Conservation (phyloP, 768 basidiomycete genomes). For the Ephemerocybe angulata region DNA sequence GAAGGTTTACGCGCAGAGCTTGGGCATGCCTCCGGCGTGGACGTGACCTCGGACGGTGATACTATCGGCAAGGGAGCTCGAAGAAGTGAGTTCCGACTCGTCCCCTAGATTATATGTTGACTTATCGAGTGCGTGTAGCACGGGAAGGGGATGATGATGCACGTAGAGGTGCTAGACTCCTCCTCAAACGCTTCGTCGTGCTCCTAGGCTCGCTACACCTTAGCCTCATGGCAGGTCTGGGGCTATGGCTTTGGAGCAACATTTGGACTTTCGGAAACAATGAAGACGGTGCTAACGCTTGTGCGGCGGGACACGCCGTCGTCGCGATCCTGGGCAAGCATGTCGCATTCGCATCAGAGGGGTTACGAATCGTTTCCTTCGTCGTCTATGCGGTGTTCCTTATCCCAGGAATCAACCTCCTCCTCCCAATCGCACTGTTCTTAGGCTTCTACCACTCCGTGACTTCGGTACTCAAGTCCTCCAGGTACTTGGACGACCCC, state of each 20-base stretch:
- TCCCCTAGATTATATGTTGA: neutral
- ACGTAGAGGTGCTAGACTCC: neutral
- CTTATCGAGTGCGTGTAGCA: neutral
- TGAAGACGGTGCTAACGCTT: neutral
- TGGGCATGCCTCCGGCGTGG: too few species aligned
- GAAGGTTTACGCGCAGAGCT: too few species aligned
- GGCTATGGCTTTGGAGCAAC: conserved; percentile 13
- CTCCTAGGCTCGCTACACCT: conserved; percentile 10
- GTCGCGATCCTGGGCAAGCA: neutral
- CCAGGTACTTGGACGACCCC: neutral
- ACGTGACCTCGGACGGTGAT: too few species aligned
- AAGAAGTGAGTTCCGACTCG: too few species aligned
- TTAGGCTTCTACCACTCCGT: neutral
- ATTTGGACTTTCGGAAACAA: conserved; percentile 1
- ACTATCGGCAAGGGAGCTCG: too few species aligned
- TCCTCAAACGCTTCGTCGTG: neutral
- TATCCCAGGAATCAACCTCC: conserved; percentile 4
- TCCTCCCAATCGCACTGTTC: conserved; percentile 1
- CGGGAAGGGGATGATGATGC: neutral
- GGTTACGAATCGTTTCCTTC: conserved; percentile 2
- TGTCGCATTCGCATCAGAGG: neutral
- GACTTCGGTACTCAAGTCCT: neutral
- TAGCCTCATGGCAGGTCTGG: conserved; percentile 8
- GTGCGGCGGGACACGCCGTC: neutral
- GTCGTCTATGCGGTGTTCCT: conserved; percentile 1